Conservation (phyloP, 768 basidiomycete species). For the Tricholomella constricta region DNA sequence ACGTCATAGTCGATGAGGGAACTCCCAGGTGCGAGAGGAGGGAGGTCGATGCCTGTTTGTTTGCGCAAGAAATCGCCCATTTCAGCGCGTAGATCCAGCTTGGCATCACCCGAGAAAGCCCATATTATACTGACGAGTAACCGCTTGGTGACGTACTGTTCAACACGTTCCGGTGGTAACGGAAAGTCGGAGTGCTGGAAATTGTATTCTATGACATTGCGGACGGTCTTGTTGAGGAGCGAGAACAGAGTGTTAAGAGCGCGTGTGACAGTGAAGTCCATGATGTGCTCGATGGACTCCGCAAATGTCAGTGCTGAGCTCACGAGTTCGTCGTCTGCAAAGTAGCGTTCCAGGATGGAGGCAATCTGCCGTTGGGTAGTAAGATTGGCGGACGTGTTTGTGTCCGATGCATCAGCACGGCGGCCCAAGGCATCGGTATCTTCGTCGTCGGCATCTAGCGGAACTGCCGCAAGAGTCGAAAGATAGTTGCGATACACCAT, state of each 20-base stretch:
- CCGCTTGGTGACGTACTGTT: conserved; percentile 89
- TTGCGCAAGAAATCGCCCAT: conserved; percentile 87
- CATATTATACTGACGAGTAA: conserved; percentile 92
- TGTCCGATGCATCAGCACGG: conserved; percentile 54
- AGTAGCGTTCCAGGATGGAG: conserved; percentile 76
- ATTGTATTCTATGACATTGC: conserved; percentile 94
- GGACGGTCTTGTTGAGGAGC: conserved; percentile 92
- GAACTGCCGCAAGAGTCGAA: conserved; percentile 66
- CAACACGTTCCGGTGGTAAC: conserved; percentile 76
- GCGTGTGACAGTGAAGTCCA: conserved; percentile 94
- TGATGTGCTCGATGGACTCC: conserved; percentile 91
- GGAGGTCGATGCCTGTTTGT: conserved; percentile 89
- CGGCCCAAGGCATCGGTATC: conserved; percentile 69
- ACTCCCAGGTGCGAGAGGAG: conserved; percentile 68
- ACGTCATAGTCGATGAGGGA: conserved; percentile 97
- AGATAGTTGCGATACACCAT: conserved; percentile 95
- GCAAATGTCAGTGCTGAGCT: conserved; percentile 77
- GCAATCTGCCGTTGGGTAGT: conserved; percentile 77
- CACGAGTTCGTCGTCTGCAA: conserved; percentile 81
- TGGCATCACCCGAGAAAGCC: conserved; percentile 98
- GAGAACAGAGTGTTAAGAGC: conserved; percentile 97
- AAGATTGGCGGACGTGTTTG: conserved; percentile 61
- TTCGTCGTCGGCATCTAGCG: conserved; percentile 91
- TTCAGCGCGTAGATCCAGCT: conserved; percentile 82
- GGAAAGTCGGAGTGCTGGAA: conserved; percentile 95